These are phyloP conservation scores for Camellia lanceoleosa DNA, from an alignment of 148 eudicot species.

Conservation along the genomic window DNA sequence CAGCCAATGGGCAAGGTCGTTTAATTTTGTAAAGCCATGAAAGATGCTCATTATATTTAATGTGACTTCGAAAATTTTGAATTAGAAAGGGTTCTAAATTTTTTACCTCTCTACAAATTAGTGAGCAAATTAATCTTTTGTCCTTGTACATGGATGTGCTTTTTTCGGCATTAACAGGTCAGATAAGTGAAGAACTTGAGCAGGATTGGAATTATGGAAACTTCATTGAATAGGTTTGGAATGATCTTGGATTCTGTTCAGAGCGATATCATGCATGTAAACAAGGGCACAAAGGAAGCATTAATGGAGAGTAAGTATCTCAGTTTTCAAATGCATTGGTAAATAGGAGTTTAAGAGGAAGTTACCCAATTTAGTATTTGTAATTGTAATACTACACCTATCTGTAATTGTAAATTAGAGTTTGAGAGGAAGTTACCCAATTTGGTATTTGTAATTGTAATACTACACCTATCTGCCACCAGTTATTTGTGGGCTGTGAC, in stretches of 20 bases:
- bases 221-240: slow-evolving; percentile 73
- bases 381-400: background rate
- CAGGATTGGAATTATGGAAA: slow-evolving; percentile 65
- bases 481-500: slow-evolving; percentile 7
- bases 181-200: slow-evolving; percentile 73
- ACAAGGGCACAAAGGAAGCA: slow-evolving; percentile 81
- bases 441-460: background rate
- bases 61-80: background rate
- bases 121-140: background rate
- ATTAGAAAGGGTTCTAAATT: background rate
- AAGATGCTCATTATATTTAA: background rate
- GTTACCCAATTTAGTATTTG: background rate
- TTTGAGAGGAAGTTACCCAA: slow-evolving; percentile 3
- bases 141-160: background rate
- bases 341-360: slow-evolving; percentile 4
- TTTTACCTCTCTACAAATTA: background rate
- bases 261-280: slow-evolving; percentile 84
- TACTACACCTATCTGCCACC: background rate
- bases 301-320: slow-evolving; percentile 62
- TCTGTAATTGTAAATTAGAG: background rate
- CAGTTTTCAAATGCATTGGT: background rate
- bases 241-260: slow-evolving; percentile 87
- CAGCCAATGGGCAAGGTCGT: background rate
- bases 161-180: slow-evolving; percentile 40
- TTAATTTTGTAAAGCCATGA: background rate